These are phyloP conservation scores for Aspergillus flavus DNA, from an alignment of 2,329 filamentous ascomycete species.

Conservation along the genomic window DNA sequence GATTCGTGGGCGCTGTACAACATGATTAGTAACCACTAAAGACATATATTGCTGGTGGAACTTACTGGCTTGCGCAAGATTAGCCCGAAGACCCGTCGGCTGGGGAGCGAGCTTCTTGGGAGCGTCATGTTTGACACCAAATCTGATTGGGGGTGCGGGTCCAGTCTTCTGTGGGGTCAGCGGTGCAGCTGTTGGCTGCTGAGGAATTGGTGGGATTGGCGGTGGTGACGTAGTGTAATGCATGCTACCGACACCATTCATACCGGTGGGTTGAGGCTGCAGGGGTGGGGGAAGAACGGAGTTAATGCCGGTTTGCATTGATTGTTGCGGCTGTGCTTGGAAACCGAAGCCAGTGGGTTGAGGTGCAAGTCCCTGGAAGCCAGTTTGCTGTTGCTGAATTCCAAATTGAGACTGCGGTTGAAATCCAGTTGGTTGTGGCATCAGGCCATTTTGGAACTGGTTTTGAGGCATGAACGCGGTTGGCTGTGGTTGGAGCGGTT, in stretches of 20 bases:
- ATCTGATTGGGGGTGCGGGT: slow-evolving; percentile 83
- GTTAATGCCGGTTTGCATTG: slow-evolving; percentile 51
- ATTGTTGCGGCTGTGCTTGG: slow-evolving; percentile 51
- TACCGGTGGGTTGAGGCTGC: slow-evolving; percentile 54
- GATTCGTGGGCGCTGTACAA: slow-evolving; percentile 65
- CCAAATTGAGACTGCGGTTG: slow-evolving; percentile 49
- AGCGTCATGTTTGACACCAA: slow-evolving; percentile 72
- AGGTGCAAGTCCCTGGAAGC: slow-evolving; percentile 49
- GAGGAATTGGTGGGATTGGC: slow-evolving; percentile 59
- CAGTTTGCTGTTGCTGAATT: slow-evolving; percentile 50
- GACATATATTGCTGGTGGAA: slow-evolving; percentile 35
- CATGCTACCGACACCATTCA: slow-evolving; percentile 53
- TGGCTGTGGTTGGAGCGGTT: slow-evolving; percentile 61
- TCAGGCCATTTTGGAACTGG: slow-evolving; percentile 45
- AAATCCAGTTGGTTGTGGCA: slow-evolving; percentile 52
- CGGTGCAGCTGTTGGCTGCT: slow-evolving; percentile 62
- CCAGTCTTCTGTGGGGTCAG: slow-evolving; percentile 79
- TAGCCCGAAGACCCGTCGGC: slow-evolving; percentile 85
- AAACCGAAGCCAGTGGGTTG: slow-evolving; percentile 59
- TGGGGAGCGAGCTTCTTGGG: slow-evolving; percentile 80
- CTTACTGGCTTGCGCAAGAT: slow-evolving; percentile 95
- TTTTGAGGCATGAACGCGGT: slow-evolving; percentile 60
- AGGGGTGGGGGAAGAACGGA: slow-evolving; percentile 57
- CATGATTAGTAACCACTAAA: slow-evolving; percentile 16
- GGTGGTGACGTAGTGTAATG: slow-evolving; percentile 54